Conservation (phyloP, 805 yeast genomes). For the Lipomyces starkeyi region DNA sequence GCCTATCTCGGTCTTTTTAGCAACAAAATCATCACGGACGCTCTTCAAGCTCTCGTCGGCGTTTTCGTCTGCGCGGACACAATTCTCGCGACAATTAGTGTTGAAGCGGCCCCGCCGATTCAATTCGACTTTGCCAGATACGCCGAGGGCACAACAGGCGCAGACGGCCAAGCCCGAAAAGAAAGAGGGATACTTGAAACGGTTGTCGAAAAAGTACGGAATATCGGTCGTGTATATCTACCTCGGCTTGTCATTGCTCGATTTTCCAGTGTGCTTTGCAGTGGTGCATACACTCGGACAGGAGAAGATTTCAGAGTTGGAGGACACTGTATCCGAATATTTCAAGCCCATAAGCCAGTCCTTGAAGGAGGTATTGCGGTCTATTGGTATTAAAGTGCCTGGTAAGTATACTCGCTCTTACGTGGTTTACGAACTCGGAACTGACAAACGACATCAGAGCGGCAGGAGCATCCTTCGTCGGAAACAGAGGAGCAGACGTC, state of each 20-base stretch:
- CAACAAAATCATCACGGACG: background rate
- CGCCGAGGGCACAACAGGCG: background rate
- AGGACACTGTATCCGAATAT: slow-evolving; percentile 49
- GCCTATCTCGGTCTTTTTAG: background rate
- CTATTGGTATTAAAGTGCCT: slow-evolving; percentile 5
- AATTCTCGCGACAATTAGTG: background rate
- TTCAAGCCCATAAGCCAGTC: slow-evolving; percentile 17
- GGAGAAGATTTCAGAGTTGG: slow-evolving; percentile 73
- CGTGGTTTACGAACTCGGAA: background rate
- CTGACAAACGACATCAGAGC: background rate
- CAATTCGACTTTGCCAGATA: slow-evolving; percentile 10
- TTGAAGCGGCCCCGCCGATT: slow-evolving; percentile 11
- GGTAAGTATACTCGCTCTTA: background rate
- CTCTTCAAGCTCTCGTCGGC: slow-evolving; percentile 6
- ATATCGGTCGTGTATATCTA: slow-evolving; percentile 90
- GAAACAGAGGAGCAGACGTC: background rate
- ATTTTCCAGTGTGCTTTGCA: slow-evolving; percentile 81
- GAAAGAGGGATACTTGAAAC: slow-evolving; percentile 50
- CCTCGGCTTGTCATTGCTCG: slow-evolving; percentile 70
- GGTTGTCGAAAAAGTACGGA: slow-evolving; percentile 83
- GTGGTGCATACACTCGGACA: slow-evolving; percentile 87
- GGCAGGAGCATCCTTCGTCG: background rate
- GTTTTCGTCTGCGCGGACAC: background rate
- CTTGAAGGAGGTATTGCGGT: slow-evolving; percentile 16
- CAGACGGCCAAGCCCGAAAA: slow-evolving; percentile 9